phyloP scores from a whole-genome alignment of 2,329 filamentous ascomycete genomes.

The Tolypocladium amazonense region DNA sequence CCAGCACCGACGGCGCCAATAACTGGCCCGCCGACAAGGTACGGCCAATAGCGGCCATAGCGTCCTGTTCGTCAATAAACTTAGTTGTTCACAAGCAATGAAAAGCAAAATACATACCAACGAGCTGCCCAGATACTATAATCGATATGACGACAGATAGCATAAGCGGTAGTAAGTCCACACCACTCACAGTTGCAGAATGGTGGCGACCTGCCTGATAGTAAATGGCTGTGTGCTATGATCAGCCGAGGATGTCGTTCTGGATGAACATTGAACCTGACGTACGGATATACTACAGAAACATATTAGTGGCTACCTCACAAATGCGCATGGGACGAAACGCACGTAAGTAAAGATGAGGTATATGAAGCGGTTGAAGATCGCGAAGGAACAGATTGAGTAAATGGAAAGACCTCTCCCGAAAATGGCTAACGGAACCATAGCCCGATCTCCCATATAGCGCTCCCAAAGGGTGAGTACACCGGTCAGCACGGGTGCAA shows the following conservation, averaged over 20 bases:
- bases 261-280: neutral
- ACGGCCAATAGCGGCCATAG: neutral
- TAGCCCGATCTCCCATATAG: neutral
- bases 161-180: neutral
- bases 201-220: neutral
- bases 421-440: neutral
- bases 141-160: neutral
- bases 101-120: neutral
- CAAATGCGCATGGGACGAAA: neutral
- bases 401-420: neutral
- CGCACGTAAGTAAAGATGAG: neutral
- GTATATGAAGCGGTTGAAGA: neutral
- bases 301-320: neutral
- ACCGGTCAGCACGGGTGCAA: neutral
- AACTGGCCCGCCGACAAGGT: neutral
- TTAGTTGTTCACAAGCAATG: neutral
- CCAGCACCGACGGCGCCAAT: neutral
- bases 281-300: neutral
- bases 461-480: neutral
- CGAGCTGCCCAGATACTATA: neutral
- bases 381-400: neutral
- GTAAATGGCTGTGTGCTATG: neutral
- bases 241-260: neutral
- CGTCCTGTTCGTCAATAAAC: neutral
- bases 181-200: neutral